phyloP scores from a whole-genome alignment of 345 rosid genomes.

The Hirschfeldia incana region DNA sequence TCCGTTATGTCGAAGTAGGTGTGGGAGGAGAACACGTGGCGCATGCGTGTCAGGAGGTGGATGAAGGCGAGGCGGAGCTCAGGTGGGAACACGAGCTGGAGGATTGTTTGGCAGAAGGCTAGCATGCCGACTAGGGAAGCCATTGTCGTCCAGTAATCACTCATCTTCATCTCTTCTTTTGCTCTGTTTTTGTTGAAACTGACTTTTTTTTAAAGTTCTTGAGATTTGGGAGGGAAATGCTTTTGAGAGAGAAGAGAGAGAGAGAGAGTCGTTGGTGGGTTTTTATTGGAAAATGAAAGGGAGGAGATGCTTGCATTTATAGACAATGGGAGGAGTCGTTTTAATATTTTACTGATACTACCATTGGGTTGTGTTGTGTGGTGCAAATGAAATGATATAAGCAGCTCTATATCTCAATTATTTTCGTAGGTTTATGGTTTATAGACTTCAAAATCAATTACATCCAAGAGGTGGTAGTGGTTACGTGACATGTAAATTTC shows the following conservation, averaged over 20 bases:
- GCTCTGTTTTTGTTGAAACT: not conserved
- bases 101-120: constrained; percentile 77
- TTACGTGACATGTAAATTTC: constrained; percentile 38
- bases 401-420: constrained; percentile 22
- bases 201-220: constrained; percentile 17
- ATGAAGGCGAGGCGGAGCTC: constrained; percentile 68
- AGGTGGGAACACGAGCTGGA: constrained; percentile 73
- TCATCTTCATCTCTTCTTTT: constrained; percentile 40
- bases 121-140: constrained; percentile 76
- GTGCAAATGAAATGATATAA: constrained; percentile 14
- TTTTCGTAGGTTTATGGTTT: constrained; percentile 26
- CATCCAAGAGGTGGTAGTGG: constrained; percentile 31
- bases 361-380: constrained; percentile 6
- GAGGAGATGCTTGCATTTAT: constrained; percentile 17
- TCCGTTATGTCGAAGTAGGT: constrained; percentile 89
- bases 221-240: constrained; percentile 37
- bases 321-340: constrained; percentile 12
- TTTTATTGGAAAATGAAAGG: constrained; percentile 10
- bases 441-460: constrained; percentile 30
- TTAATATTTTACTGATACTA: not conserved
- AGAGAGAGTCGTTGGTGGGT: constrained; percentile 25
- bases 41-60: constrained; percentile 52
- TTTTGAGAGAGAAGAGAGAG: constrained; percentile 25
- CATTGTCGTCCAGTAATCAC: constrained; percentile 75
- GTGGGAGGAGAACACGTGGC: constrained; percentile 57